A percentile compares a stretch with the other conserved stretches of the same genome.
Evolutionary conservation across 2,329 filamentous ascomycete species (phyloP).

Genomic region (Claviceps sp.): DNA sequence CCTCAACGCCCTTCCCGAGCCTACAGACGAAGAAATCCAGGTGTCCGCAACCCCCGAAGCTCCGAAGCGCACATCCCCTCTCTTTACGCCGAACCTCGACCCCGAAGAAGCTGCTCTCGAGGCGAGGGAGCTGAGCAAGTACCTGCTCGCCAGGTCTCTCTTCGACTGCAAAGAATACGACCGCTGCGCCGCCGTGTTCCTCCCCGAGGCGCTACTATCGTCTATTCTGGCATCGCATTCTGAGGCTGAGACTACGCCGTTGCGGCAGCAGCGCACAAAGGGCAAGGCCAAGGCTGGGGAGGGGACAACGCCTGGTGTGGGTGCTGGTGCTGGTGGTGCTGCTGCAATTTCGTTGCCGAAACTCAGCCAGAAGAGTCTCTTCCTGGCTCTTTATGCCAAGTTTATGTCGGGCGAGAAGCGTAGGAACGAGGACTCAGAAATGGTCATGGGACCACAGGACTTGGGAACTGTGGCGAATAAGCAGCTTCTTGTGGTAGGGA

Average conservation of each 20-base stretch:
- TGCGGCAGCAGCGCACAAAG: conserved; percentile 37
- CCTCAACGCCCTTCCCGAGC: conserved; percentile 64
- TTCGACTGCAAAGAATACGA: conserved; percentile 95
- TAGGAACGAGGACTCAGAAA: conserved; percentile 92
- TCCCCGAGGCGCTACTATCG: conserved; percentile 67
- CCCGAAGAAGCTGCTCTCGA: conserved; percentile 64
- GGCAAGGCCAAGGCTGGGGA: conserved; percentile 35
- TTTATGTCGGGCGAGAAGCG: conserved; percentile 90
- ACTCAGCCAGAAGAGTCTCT: conserved; percentile 82
- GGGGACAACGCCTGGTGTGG: not conserved
- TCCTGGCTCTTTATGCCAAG: conserved; percentile 84
- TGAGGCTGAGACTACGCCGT: conserved; percentile 16
- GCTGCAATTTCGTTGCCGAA: conserved; percentile 28
- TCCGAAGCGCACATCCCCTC: conserved; percentile 28
- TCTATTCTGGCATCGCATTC: conserved; percentile 43
- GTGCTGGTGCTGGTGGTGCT: not conserved
- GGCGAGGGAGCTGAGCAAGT: conserved; percentile 65
- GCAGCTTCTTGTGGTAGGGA: conserved; percentile 63
- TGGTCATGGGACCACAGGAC: conserved; percentile 90
- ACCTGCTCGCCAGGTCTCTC: conserved; percentile 81
- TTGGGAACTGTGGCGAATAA: conserved; percentile 74
- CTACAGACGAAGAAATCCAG: conserved; percentile 38
- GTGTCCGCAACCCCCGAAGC: conserved; percentile 15
- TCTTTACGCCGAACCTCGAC: conserved; percentile 48
- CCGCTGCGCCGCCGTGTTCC: conserved; percentile 78